phyloP scores from a whole-genome alignment of 2,329 filamentous ascomycete genomes.

The Microdochium bolleyi region DNA sequence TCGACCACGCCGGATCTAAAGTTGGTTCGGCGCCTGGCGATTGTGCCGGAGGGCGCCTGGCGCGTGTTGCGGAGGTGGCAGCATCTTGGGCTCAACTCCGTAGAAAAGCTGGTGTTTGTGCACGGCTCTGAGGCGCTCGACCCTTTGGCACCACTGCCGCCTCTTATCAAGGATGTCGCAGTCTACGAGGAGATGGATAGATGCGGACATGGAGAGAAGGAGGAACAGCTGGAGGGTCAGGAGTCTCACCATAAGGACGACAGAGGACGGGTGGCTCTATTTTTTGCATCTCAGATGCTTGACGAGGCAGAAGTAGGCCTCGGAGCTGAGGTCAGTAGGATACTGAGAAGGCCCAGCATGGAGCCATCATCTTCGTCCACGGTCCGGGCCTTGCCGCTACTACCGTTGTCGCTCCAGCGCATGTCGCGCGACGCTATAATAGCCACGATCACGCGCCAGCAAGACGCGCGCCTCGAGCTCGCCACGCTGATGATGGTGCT shows the following conservation, averaged over 20 bases:
- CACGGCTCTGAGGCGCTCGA: conserved; percentile 16
- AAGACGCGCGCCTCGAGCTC: conserved; percentile 20
- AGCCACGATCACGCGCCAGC: conserved; percentile 18
- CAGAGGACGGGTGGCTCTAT: too few relatives aligned
- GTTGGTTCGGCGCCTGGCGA: conserved; percentile 16
- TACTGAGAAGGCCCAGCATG: too few relatives aligned
- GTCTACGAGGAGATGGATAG: conserved; percentile 10
- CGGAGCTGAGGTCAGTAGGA: too few relatives aligned
- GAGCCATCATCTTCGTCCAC: too few relatives aligned
- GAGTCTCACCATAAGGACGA: too few relatives aligned
- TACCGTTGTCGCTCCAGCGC: too few relatives aligned
- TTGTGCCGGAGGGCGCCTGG: conserved; percentile 22
- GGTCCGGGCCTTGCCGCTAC: too few relatives aligned
- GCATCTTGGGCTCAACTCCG: conserved; percentile 13
- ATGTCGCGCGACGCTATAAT: not conserved
- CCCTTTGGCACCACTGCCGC: conserved; percentile 11
- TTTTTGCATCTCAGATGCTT: too few relatives aligned
- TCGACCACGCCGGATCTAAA: conserved; percentile 14
- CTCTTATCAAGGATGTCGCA: conserved; percentile 16
- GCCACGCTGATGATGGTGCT: conserved; percentile 19
- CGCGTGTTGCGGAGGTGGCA: conserved; percentile 16
- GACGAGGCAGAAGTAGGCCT: too few relatives aligned
- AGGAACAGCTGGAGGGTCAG: not conserved
- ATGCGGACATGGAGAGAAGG: not conserved
- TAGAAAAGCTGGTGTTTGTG: conserved; percentile 22